Evolutionary conservation across 148 eudicot species (phyloP).

Genomic region (Mesembryanthemum crystallinum): DNA sequence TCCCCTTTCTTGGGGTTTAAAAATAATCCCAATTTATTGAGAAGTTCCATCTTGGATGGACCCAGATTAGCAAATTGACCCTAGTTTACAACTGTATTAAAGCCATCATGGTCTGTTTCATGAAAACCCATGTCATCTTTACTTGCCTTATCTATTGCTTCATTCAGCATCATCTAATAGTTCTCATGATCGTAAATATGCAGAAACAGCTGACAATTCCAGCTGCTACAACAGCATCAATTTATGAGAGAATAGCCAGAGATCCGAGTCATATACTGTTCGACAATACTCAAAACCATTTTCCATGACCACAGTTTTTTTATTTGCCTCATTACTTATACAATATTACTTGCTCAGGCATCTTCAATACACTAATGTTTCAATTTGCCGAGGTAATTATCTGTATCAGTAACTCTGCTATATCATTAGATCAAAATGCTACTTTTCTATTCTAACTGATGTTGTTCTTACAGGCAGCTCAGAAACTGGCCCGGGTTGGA

Average conservation of each 20-base stretch:
- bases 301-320: conserved; percentile 9
- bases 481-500: background rate
- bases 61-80: too few relatives aligned
- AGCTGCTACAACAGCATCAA: conserved; percentile 22
- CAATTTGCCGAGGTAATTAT: conserved; percentile 21
- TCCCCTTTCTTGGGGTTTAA: too few relatives aligned
- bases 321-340: background rate
- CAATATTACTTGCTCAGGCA: conserved; percentile 14
- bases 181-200: background rate
- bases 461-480: conserved; percentile 1
- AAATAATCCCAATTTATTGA: too few relatives aligned
- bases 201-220: conserved; percentile 21
- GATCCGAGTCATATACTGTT: conserved; percentile 26
- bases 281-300: conserved; percentile 29
- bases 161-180: background rate
- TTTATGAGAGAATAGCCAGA: conserved; percentile 23
- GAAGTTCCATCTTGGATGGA: too few relatives aligned
- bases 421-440: conserved; percentile 21
- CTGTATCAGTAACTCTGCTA: conserved; percentile 25
- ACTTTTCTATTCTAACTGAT: background rate
- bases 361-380: conserved; percentile 17
- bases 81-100: too few relatives aligned
- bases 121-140: too few relatives aligned
- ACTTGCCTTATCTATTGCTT: too few relatives aligned
- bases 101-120: too few relatives aligned